Percentiles rank a stretch among this genome's conserved stretches.
These are phyloP conservation scores for Haematococcus sp. DNA, from an alignment of 139 green algal genomes.

Conservation along the genomic window DNA sequence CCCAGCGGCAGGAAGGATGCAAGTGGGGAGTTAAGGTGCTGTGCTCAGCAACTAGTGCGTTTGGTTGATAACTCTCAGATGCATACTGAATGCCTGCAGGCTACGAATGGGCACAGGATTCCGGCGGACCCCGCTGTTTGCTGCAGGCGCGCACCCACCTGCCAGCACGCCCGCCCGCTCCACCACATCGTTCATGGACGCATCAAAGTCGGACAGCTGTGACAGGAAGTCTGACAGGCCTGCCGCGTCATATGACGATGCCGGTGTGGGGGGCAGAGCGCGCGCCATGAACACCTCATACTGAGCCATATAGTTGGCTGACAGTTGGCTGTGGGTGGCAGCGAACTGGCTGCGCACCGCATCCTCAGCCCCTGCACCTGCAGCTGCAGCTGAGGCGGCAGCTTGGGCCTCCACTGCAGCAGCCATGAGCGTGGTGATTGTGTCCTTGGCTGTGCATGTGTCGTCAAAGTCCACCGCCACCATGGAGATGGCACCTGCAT, in stretches of 20 bases:
- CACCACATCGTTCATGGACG: conserved; percentile 60
- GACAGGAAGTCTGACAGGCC: conserved; percentile 23
- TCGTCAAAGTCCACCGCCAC: conserved; percentile 86
- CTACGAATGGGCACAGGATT: too few relatives aligned
- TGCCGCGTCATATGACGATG: conserved; percentile 16
- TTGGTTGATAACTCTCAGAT: too few relatives aligned
- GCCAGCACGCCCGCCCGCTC: conserved; percentile 52
- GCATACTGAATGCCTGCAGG: too few relatives aligned
- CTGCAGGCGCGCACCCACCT: too few relatives aligned
- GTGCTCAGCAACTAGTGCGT: too few relatives aligned
- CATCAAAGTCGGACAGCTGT: conserved; percentile 63
- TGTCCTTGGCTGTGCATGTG: conserved; percentile 66
- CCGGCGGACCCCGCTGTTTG: too few relatives aligned
- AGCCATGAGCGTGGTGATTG: conserved; percentile 52
- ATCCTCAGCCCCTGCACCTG: conserved; percentile 19
- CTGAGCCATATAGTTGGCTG: conserved; percentile 47
- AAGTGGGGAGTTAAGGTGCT: too few relatives aligned
- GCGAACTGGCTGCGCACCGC: neutral
- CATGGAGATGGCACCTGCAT: conserved; percentile 33
- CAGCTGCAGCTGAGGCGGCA: too few relatives aligned
- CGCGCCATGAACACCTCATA: conserved; percentile 36
- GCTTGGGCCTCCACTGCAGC: conserved; percentile 43
- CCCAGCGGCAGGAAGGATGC: too few relatives aligned
- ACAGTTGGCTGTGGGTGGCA: conserved; percentile 18
- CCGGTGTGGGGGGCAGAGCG: too few relatives aligned